Base-by-base conservation (phyloP, 1,139 yeast species). In the Kodamaea alishanica region DNA sequence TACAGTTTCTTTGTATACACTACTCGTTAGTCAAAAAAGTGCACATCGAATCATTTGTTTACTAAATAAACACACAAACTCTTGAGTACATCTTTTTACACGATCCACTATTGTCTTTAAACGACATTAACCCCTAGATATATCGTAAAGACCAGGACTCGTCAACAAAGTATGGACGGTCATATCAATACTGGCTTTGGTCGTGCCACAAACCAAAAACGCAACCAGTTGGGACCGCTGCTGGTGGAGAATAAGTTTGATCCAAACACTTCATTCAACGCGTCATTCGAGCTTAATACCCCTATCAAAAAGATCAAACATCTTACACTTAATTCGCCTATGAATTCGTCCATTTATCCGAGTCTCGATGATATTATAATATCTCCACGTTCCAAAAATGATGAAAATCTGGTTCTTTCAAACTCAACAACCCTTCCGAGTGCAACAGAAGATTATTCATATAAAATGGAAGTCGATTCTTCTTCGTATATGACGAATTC, bases 271-370 rank as follows among this genome's bases (percentile, higher is more conserved):
- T 32, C 44, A 25, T 42, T 38, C 40, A 47, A 49, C 45, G 42
- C 45, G 23, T 47, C 50, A 29, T 35, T 43, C 12, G 52, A 49
- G 45, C 54, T 70, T 35, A 64, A 54, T 40, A 70, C 76, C 0
- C 76, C 76, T 15, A 70, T 68, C 34, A 67, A 64, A 44, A 61
- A 60, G 47, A 67, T 71, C 41, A 52, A 60, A 37, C 55, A 60
- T 33, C 55, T 70, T 31, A 53, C 60, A 4, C 50, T 70, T 27
- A 52, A 59, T 32, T 67, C 73, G 5, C 73, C 74, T 3, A 44
- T 44, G 30, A 40, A 37, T n/a, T 42, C 49, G 8, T 47, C 54
- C 23, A 37, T 51, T 33, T 52, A 54, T 33, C 60, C 60, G 28
- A 47, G 43, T 34, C 30, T 51, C 37, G 48, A 44, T 31, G 46